Percentiles rank a stretch among this genome's conserved stretches.
phyloP scores from a whole-genome alignment of 257 asterid genomes.

The Phtheirospermum japonicum region DNA sequence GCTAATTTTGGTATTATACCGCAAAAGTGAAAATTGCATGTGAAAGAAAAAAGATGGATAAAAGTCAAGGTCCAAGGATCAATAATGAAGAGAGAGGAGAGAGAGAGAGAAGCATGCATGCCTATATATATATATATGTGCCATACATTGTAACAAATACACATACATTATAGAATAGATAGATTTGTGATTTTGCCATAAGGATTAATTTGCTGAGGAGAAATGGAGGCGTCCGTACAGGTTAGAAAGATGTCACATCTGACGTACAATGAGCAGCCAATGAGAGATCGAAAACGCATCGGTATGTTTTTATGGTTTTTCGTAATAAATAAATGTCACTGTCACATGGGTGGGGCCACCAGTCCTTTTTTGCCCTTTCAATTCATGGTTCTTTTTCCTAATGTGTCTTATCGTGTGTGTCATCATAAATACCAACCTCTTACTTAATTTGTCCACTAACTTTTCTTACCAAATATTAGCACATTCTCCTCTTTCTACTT shows the following conservation, averaged over 20 bases:
- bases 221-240: slow-evolving; percentile 36
- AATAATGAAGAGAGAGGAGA: slow-evolving; percentile 23
- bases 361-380: neutral
- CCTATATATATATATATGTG: neutral
- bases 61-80: slow-evolving; percentile 1
- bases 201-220: neutral
- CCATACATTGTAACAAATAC: no score
- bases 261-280: slow-evolving; percentile 36
- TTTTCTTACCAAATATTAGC: no score
- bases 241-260: slow-evolving; percentile 35
- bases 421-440: slow-evolving; percentile 12
- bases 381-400: slow-evolving; percentile 3
- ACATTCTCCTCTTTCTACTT: no score
- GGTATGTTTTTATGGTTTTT: slow-evolving; percentile 19
- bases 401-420: neutral
- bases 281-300: slow-evolving; percentile 49
- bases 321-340: slow-evolving; percentile 24
- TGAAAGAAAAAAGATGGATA: no score
- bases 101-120: slow-evolving; percentile 16
- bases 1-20: no score
- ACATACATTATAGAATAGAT: neutral
- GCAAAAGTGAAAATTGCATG: no score
- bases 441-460: slow-evolving; percentile 24
- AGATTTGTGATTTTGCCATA: neutral
- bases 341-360: slow-evolving; percentile 24